These are phyloP conservation scores for Podosphaera aphanis DNA, from an alignment of 2,329 filamentous ascomycete genomes.

Conservation along the genomic window DNA sequence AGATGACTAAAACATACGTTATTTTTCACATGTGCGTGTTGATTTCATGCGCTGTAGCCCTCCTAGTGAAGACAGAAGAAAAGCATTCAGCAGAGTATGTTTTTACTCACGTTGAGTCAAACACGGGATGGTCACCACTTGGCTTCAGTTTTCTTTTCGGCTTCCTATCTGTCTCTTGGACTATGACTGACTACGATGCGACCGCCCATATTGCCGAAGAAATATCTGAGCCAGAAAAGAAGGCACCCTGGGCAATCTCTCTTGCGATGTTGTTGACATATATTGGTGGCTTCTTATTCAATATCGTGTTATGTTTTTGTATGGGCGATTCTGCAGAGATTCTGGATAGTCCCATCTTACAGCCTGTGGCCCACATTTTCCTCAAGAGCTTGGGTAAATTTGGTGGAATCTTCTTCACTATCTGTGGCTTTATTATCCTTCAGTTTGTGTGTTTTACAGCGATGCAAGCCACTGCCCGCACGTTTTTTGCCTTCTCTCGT, in stretches of 20 bases:
- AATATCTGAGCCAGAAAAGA: conserved; percentile 25
- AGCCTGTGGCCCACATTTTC: conserved; percentile 33
- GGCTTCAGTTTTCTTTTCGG: conserved; percentile 35
- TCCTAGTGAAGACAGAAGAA: conserved; percentile 25
- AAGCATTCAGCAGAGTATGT: conserved; percentile 29
- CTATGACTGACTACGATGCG: conserved; percentile 32
- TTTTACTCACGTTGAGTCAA: conserved; percentile 28
- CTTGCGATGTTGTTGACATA: conserved; percentile 32
- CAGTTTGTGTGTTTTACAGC: conserved; percentile 35
- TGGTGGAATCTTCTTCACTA: conserved; percentile 29
- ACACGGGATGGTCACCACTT: conserved; percentile 28
- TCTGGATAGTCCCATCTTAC: conserved; percentile 23
- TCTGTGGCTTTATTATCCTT: conserved; percentile 32
- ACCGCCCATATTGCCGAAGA: conserved; percentile 27
- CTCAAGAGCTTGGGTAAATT: conserved; percentile 30
- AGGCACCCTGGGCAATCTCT: conserved; percentile 31
- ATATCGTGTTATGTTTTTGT: conserved; percentile 32
- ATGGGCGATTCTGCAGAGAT: conserved; percentile 28
- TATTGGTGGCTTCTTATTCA: conserved; percentile 30
- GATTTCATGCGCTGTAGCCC: conserved; percentile 25
- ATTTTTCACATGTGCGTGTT: conserved; percentile 30
- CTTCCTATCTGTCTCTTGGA: conserved; percentile 35
- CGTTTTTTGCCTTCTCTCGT: conserved; percentile 35
- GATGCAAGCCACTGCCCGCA: conserved; percentile 23
- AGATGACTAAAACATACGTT: conserved; percentile 32